A percentile compares a stretch with the other conserved stretches of the same genome.
Evolutionary conservation across 169 alveolate species (phyloP).

Genomic region (Neospora caninum): DNA sequence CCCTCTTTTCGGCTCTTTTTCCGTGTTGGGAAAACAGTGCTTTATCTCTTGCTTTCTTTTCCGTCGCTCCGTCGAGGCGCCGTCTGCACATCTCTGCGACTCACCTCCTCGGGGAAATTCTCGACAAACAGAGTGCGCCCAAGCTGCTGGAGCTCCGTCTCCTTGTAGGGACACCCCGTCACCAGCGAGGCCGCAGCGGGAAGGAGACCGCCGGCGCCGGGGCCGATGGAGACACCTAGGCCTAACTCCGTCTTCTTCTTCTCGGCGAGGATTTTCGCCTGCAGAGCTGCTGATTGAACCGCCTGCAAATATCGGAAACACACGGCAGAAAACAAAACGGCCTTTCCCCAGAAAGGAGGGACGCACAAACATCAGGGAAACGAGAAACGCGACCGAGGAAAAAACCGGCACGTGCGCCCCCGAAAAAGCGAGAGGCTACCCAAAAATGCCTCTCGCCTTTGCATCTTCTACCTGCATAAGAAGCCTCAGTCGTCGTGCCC

Average conservation of each 20-base stretch:
- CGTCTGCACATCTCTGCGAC: not conserved
- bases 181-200: conserved; percentile 52
- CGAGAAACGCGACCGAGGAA: too few species aligned
- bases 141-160: conserved; percentile 44
- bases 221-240: conserved; percentile 33
- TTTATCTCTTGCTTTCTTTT: not conserved
- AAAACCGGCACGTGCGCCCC: too few species aligned
- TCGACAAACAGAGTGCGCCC: conserved; percentile 19
- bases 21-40: not conserved
- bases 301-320: not conserved
- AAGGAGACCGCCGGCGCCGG: conserved; percentile 46
- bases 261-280: conserved; percentile 44
- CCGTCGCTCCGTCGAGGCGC: not conserved
- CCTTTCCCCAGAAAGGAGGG: too few species aligned
- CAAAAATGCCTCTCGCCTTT: too few species aligned
- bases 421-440: too few species aligned
- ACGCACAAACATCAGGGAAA: too few species aligned
- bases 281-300: conserved; percentile 38
- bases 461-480: too few species aligned
- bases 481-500: too few species aligned
- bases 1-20: too few species aligned
- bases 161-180: not conserved
- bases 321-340: not conserved
- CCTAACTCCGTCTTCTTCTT: conserved; percentile 41
- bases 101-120: conserved; percentile 18